A percentile compares a stretch with the other conserved stretches of the same genome.
Evolutionary conservation across 148 eudicot species (phyloP).

Genomic region (Euryodendron excelsum): DNA sequence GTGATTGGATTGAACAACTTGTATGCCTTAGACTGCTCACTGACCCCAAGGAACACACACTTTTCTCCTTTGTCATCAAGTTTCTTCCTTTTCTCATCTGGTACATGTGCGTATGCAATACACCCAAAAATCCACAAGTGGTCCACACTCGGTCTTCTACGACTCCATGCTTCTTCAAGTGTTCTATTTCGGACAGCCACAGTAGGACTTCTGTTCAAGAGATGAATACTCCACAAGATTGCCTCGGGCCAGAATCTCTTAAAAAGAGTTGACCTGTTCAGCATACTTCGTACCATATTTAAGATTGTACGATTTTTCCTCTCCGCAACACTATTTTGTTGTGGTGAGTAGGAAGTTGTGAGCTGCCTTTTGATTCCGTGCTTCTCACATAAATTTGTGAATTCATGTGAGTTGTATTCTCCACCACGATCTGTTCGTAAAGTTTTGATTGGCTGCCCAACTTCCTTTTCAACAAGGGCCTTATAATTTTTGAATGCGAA

Average conservation of each 20-base stretch:
- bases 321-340: conserved; percentile 15
- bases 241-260: conserved; percentile 15
- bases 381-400: background rate
- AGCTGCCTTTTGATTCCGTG: background rate
- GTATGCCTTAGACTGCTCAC: no score
- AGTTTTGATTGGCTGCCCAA: background rate
- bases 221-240: background rate
- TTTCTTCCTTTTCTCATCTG: background rate
- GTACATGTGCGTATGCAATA: conserved; percentile 8
- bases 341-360: background rate
- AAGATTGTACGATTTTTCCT: conserved; percentile 16
- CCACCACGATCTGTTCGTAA: conserved; percentile 4
- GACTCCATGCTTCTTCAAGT: conserved; percentile 13
- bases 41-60: no score
- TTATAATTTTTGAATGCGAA: background rate
- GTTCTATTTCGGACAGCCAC: background rate
- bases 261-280: background rate
- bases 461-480: background rate
- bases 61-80: no score
- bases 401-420: conserved; percentile 2
- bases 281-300: background rate
- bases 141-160: background rate
- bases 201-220: conserved; percentile 13
- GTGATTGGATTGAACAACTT: no score
- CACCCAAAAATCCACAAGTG: conserved; percentile 16